Evolutionary conservation across 129 eudicot species (phyloP).

Genomic region (Cynara cardunculus): DNA sequence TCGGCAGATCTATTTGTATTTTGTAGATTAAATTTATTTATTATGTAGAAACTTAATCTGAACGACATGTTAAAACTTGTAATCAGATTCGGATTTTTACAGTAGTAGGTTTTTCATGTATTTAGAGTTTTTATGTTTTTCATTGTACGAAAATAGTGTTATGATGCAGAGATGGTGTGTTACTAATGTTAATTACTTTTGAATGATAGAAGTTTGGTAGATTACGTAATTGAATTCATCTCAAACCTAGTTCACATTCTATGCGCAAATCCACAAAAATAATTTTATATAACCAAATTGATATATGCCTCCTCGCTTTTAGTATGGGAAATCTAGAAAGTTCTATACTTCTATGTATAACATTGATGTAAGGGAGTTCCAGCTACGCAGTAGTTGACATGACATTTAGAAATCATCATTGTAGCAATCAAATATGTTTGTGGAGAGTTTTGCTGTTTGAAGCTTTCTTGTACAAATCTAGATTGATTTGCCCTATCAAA

Average conservation of each 20-base stretch:
- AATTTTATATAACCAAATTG: neutral
- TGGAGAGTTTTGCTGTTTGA: neutral
- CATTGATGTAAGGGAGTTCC: neutral
- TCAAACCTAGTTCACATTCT: neutral
- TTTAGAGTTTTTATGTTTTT: neutral
- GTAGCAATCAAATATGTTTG: neutral
- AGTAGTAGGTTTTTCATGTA: neutral
- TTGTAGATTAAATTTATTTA: no score
- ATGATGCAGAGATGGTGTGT: neutral
- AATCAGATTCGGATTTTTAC: neutral
- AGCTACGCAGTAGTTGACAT: neutral
- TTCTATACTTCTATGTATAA: neutral
- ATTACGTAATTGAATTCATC: constrained; percentile 5
- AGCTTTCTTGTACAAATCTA: neutral
- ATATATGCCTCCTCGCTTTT: neutral
- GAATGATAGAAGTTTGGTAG: neutral
- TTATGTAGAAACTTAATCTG: neutral
- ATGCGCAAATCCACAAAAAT: neutral
- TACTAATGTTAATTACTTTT: neutral
- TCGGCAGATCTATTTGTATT: constrained; percentile 4
- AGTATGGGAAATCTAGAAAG: neutral
- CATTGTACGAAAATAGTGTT: neutral
- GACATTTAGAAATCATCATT: neutral
- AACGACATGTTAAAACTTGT: neutral
- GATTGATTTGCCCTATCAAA: neutral